A percentile compares a stretch with the other conserved stretches of the same genome.
Conservation (phyloP, 1,284 basidiomycete genomes). For the Puccinia coronata region DNA sequence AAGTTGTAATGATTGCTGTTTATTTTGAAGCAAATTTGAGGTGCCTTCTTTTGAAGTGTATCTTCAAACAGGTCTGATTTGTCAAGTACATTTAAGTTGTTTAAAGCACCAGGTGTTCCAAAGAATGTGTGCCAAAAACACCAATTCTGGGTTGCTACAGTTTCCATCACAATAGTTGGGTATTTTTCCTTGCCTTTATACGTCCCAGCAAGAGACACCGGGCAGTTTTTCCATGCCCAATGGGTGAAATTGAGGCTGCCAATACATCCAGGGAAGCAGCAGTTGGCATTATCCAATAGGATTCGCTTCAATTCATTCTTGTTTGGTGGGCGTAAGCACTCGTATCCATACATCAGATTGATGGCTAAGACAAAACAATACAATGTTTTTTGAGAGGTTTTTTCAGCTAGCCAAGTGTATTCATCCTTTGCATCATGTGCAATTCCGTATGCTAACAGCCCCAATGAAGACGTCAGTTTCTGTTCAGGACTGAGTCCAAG, state of each 20-base stretch:
- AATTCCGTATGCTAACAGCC: neutral
- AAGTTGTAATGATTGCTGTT: too few relatives aligned
- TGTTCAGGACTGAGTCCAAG: neutral
- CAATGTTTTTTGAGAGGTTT: neutral
- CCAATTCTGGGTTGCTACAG: neutral
- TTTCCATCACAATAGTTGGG: neutral
- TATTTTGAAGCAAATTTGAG: neutral
- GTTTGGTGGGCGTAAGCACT: neutral
- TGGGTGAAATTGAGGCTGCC: constrained; percentile 24
- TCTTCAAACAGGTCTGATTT: neutral
- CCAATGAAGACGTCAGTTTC: neutral
- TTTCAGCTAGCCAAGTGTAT: neutral
- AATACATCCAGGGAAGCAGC: neutral
- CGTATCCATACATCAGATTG: neutral
- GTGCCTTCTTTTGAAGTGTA: neutral
- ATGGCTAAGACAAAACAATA: neutral
- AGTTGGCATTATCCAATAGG: neutral
- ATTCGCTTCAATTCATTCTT: neutral
- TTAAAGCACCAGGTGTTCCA: neutral
- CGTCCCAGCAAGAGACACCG: neutral
- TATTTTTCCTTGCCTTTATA: constrained; percentile 27
- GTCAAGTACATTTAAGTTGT: neutral
- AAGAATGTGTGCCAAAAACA: neutral
- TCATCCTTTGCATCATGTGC: constrained; percentile 4
- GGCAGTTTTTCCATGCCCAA: constrained; percentile 34